Conservation (phyloP, 148 eudicot species). For the Spergularia bocconei region DNA sequence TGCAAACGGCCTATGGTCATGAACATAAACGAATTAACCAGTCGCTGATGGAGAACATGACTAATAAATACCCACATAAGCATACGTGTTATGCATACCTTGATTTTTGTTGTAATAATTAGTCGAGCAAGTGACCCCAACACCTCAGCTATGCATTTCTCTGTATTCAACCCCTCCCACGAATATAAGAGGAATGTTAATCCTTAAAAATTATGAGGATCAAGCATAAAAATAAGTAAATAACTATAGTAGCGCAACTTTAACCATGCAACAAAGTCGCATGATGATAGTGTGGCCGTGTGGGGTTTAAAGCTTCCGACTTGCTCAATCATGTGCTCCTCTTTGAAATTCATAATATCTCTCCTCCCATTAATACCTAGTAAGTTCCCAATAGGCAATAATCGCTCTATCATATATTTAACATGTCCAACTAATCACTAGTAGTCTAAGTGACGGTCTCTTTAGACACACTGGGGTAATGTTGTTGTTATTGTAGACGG, state of each 20-base stretch:
- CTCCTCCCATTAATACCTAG: background rate
- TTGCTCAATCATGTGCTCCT: background rate
- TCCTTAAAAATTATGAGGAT: background rate
- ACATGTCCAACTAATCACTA: no score
- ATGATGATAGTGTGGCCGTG: background rate
- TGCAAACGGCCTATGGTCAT: conserved; percentile 63
- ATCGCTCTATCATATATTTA: no score
- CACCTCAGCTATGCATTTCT: conserved; percentile 41
- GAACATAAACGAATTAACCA: conserved; percentile 18
- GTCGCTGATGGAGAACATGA: background rate
- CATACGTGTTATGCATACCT: conserved; percentile 36
- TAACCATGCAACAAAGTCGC: background rate
- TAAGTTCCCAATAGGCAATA: background rate
- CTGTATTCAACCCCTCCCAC: conserved; percentile 33
- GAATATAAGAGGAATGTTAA: background rate
- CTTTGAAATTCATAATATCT: background rate
- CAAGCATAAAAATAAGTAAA: background rate
- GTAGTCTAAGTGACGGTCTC: no score
- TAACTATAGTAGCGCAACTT: background rate
- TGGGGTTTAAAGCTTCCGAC: background rate
- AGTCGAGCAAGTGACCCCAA: conserved; percentile 51
- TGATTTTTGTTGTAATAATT: conserved; percentile 52
- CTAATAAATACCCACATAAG: background rate
- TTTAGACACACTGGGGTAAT: no score
- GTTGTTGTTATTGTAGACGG: no score